Base-by-base conservation (phyloP, 176 grass and related monocot genomes). In the Carex littledalei region DNA sequence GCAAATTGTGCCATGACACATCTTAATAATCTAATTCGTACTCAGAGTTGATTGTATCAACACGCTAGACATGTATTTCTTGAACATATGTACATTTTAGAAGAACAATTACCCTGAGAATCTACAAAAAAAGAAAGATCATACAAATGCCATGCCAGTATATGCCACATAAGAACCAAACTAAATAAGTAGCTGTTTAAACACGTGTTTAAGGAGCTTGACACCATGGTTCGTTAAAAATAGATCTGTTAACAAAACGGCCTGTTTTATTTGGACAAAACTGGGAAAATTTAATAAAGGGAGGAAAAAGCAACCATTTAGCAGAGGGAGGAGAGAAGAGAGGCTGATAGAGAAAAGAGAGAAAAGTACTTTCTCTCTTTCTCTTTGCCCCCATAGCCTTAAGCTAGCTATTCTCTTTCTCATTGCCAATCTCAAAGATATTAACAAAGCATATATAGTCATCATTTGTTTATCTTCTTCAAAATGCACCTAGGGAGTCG, bases 391-490 rank as follows among this genome's bases (percentile, higher is more conserved):
- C 70, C 52, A 61, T 62, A 53, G 63, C 64, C 67, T 53, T 64
- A 58, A 20, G 18, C 52, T 26, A 75, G 68, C 52, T 65, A 67
- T 86, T 45, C 41, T 57, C 57, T 68, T 58, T 16, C 72, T 74
- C 29, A 3, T 85, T 24, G 4, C 17, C 37, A 50, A 55, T 59
- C 63, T 72, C 26, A 74, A 72, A 39, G 63, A 55, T 70, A 59
- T 59, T 5, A 20, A 37, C 65, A 85, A 43, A 57, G 26, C 14
- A 11, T 65, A 74, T 59, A 59, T 59, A 69, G 78, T 61, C 71
- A n/a, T 5, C 6, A 60, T 47, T 26, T 80, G 54, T 89, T 95
- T 89, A 67, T 85, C 61, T 83, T 90, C 64, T 91, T 67, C 41
- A 64, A 43, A 64, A 82, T 82, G 32, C n/a, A 81, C 32, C 84